A percentile compares a stretch with the other conserved stretches of the same genome.
These are phyloP conservation scores for Picochlorum sp. DNA, from an alignment of 139 green algal species.

Conservation along the genomic window DNA sequence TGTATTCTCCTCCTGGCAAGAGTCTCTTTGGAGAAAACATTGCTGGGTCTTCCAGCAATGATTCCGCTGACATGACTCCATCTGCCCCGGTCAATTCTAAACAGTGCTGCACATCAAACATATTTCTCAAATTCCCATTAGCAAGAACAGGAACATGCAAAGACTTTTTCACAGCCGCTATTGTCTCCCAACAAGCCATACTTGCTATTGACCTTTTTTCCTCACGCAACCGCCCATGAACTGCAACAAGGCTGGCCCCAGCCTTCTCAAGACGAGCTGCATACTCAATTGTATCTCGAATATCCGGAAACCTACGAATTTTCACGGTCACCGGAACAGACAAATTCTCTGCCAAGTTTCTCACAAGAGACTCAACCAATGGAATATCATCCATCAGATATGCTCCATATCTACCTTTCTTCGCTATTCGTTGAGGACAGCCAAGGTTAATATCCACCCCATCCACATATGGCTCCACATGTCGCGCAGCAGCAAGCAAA, in stretches of 20 bases:
- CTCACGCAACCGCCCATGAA: conserved; percentile 90
- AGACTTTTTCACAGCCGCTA: conserved; percentile 44
- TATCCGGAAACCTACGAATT: conserved; percentile 82
- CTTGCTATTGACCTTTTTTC: conserved; percentile 83
- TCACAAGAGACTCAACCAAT: conserved; percentile 57
- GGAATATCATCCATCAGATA: conserved; percentile 87
- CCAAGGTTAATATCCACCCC: conserved; percentile 96
- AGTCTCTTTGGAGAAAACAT: conserved; percentile 52
- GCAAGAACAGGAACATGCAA: conserved; percentile 72
- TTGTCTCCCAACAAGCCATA: conserved; percentile 15
- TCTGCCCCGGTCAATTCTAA: conserved; percentile 71
- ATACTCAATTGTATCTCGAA: conserved; percentile 83
- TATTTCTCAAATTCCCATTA: conserved; percentile 77
- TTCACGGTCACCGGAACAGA: conserved; percentile 68
- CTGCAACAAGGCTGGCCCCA: conserved; percentile 79
- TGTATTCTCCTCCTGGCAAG: conserved; percentile 8
- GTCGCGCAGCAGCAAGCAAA: conserved; percentile 65
- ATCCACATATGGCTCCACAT: conserved; percentile 68
- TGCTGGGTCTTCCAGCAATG: conserved; percentile 73
- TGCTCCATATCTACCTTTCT: conserved; percentile 48
- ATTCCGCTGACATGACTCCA: conserved; percentile 79
- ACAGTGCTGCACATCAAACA: conserved; percentile 54
- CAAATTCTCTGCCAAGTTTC: conserved; percentile 32
- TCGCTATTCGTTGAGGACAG: conserved; percentile 89
- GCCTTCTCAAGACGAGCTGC: conserved; percentile 79